These are phyloP conservation scores for Trichoderma sp. DNA, from an alignment of 2,329 filamentous ascomycete species.

Conservation along the genomic window DNA sequence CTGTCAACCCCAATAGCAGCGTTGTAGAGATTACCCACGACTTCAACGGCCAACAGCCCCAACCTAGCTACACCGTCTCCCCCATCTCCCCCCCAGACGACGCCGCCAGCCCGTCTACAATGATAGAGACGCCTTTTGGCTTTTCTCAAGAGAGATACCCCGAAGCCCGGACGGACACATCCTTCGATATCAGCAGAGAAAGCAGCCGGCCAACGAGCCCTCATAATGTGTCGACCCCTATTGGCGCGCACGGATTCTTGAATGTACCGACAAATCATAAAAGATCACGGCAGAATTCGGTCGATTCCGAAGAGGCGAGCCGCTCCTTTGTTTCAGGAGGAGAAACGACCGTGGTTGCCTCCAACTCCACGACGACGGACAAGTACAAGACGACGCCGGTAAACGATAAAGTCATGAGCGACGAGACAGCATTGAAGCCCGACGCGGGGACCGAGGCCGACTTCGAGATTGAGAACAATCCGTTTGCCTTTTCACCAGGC, in stretches of 20 bases:
- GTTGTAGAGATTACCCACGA: conserved; percentile 36
- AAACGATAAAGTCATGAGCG: conserved; percentile 61
- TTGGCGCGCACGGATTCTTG: conserved; percentile 59
- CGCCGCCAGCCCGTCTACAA: conserved; percentile 44
- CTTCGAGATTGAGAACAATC: conserved; percentile 75
- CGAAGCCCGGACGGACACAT: conserved; percentile 57
- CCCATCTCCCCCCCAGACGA: conserved; percentile 44
- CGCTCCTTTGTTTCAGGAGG: conserved; percentile 62
- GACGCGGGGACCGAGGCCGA: conserved; percentile 76
- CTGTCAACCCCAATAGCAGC: conserved; percentile 36
- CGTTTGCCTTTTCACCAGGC: conserved; percentile 82
- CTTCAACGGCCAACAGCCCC: conserved; percentile 28
- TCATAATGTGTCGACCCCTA: conserved; percentile 68
- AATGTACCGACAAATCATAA: conserved; percentile 61
- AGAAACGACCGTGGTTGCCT: conserved; percentile 60
- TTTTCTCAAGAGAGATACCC: conserved; percentile 33
- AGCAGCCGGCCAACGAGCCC: conserved; percentile 69
- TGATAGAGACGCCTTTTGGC: conserved; percentile 37
- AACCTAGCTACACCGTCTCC: conserved; percentile 32
- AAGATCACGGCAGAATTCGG: conserved; percentile 66
- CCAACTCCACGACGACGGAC: conserved; percentile 47
- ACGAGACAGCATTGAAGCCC: conserved; percentile 69
- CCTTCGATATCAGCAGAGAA: conserved; percentile 63
- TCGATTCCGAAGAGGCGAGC: conserved; percentile 66
- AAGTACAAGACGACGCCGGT: conserved; percentile 44